phyloP scores from a whole-genome alignment of 345 rosid genomes.

The Aquilaria yunnanensis region DNA sequence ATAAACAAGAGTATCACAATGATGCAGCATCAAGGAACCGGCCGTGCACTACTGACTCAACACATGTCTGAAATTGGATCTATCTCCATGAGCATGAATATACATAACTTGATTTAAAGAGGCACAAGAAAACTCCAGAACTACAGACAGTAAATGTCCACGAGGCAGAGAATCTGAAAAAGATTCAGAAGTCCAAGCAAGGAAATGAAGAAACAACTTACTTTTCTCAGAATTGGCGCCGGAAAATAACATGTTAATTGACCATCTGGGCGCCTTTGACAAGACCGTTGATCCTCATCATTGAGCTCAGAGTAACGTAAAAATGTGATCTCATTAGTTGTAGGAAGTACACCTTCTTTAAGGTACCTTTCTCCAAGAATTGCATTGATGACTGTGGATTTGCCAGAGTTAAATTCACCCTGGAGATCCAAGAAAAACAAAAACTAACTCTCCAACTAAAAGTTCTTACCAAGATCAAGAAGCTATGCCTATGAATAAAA shows the following conservation, averaged over 20 bases:
- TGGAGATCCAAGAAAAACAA: constrained; percentile 24
- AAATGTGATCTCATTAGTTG: constrained; percentile 91
- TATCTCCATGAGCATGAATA: not conserved
- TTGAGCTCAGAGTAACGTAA: constrained; percentile 60
- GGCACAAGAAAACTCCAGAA: not conserved
- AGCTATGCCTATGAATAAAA: constrained; percentile 8
- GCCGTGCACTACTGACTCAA: not conserved
- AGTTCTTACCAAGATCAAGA: constrained; percentile 2
- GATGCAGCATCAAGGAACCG: not conserved
- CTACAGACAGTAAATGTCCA: not conserved
- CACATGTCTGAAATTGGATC: not conserved
- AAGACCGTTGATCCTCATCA: constrained; percentile 57
- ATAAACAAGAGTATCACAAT: not conserved
- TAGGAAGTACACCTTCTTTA: constrained; percentile 89
- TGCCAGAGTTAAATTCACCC: constrained; percentile 98
- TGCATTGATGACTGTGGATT: constrained; percentile 91
- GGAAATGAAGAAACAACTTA: constrained; percentile 30
- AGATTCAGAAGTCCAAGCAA: not conserved
- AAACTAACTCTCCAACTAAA: constrained; percentile 6
- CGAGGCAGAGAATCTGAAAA: not conserved
- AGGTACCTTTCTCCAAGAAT: constrained; percentile 90
- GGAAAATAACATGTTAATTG: constrained; percentile 81
- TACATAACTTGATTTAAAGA: not conserved
- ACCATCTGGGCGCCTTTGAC: constrained; percentile 94
- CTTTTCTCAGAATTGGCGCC: constrained; percentile 88